Evolutionary conservation across 1,284 basidiomycete species (phyloP).

Genomic region (Irpex lacteus): DNA sequence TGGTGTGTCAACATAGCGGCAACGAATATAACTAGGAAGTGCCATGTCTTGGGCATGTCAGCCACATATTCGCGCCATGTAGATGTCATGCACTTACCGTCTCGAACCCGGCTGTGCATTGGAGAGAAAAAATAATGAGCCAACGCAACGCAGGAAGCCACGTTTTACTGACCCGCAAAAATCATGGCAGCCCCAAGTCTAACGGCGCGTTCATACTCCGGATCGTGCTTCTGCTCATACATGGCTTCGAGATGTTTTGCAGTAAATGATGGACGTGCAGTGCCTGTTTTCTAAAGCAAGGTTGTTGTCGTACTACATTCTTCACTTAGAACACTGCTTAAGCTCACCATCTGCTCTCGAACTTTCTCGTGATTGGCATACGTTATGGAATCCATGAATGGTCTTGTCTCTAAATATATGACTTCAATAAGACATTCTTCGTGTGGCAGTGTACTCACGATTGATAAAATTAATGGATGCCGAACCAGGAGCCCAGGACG

Average conservation of each 20-base stretch:
- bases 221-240: background rate
- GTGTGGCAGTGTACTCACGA: background rate
- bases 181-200: background rate
- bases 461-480: background rate
- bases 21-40: constrained; percentile 11
- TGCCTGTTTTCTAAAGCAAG: background rate
- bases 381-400: background rate
- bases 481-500: constrained; percentile 36
- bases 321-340: too few species aligned
- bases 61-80: background rate
- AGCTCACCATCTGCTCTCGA: background rate
- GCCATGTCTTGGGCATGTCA: constrained; percentile 4
- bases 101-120: background rate
- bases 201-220: background rate
- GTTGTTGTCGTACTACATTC: too few species aligned
- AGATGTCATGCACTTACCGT: background rate
- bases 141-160: background rate
- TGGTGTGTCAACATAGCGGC: constrained; percentile 14
- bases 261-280: background rate
- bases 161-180: background rate
- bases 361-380: background rate
- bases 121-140: background rate
- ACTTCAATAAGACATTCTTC: background rate
- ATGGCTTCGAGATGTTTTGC: constrained; percentile 1
- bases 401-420: background rate